Evolutionary conservation across 2,329 filamentous ascomycete species (phyloP).

Genomic region (Xylariaceae sp.): DNA sequence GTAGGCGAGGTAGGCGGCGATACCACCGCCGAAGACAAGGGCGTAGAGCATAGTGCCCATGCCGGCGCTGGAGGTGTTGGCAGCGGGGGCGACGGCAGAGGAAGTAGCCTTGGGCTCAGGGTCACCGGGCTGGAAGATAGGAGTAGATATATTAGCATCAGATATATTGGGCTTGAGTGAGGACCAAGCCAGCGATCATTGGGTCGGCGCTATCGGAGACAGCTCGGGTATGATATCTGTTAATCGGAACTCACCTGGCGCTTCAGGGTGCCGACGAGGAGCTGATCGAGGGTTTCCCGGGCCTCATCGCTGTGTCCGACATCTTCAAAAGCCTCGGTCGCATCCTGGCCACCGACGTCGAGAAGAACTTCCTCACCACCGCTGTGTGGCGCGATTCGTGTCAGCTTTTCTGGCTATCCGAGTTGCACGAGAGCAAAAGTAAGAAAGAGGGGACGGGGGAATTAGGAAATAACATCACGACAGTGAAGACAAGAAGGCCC

Average conservation of each 20-base stretch:
- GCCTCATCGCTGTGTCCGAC: conserved; percentile 99
- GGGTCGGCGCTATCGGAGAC: conserved; percentile 3
- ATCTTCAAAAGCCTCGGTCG: conserved; percentile 97
- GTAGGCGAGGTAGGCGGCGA: conserved; percentile 75
- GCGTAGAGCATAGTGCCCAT: conserved; percentile 79
- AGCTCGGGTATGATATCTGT: no score
- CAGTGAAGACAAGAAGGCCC: not conserved
- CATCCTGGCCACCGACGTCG: conserved; percentile 92
- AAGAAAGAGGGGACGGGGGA: not conserved
- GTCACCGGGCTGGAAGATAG: conserved; percentile 64
- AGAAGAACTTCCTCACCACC: conserved; percentile 98
- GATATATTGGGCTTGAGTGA: not conserved
- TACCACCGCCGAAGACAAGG: conserved; percentile 71
- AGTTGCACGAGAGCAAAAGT: no score
- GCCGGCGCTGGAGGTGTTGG: conserved; percentile 49
- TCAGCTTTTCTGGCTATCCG: no score
- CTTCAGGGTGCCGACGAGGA: conserved; percentile 75
- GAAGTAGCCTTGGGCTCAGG: conserved; percentile 62
- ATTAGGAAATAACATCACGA: not conserved
- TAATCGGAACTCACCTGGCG: conserved; percentile 66
- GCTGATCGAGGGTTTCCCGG: conserved; percentile 80
- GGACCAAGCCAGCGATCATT: no score
- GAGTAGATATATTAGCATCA: conserved; percentile 6
- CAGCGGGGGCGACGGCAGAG: conserved; percentile 46
- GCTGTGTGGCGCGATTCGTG: conserved; percentile 44